phyloP scores from a whole-genome alignment of 371 early-diverging fungal genomes.

The Syncephalastrum sp. region DNA sequence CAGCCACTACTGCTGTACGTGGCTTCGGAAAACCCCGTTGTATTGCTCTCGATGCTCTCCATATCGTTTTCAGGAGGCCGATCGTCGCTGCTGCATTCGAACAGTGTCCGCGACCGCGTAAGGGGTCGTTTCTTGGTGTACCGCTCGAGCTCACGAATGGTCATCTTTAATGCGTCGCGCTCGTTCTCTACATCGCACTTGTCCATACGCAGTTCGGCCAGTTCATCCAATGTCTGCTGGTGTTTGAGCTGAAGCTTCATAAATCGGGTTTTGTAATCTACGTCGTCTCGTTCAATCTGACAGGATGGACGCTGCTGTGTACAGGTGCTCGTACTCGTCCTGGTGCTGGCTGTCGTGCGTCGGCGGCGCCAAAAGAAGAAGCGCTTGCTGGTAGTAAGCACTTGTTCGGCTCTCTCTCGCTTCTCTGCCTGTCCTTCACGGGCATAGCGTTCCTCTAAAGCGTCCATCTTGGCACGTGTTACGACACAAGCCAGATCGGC shows the following conservation, averaged over 20 bases:
- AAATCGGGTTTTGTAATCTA: slow-evolving; percentile 1
- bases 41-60: slow-evolving; percentile 15
- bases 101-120: not conserved
- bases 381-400: slow-evolving; percentile 6
- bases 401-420: slow-evolving; percentile 31
- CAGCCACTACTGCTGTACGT: slow-evolving; percentile 3
- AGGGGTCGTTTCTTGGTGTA: slow-evolving; percentile 2
- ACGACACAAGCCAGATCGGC: slow-evolving; percentile 67
- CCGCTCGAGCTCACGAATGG: slow-evolving; percentile 35
- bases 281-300: not conserved
- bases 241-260: slow-evolving; percentile 10
- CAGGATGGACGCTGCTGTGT: slow-evolving; percentile 2
- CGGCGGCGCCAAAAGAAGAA: slow-evolving; percentile 19
- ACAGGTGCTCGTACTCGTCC: slow-evolving; percentile 3
- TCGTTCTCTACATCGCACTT: slow-evolving; percentile 39
- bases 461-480: slow-evolving; percentile 66
- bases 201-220: slow-evolving; percentile 31
- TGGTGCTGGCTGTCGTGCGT: not conserved
- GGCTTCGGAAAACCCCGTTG: slow-evolving; percentile 13
- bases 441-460: slow-evolving; percentile 60
- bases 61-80: slow-evolving; percentile 5
- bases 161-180: slow-evolving; percentile 41
- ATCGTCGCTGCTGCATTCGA: not conserved
- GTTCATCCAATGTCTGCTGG: slow-evolving; percentile 19
- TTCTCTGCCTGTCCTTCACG: slow-evolving; percentile 41